Evolutionary conservation across 371 early-diverging fungal genomes (phyloP), one percentile per base, ranked within the genome.

Genomic region (Cokeromyces recurvatus): DNA sequence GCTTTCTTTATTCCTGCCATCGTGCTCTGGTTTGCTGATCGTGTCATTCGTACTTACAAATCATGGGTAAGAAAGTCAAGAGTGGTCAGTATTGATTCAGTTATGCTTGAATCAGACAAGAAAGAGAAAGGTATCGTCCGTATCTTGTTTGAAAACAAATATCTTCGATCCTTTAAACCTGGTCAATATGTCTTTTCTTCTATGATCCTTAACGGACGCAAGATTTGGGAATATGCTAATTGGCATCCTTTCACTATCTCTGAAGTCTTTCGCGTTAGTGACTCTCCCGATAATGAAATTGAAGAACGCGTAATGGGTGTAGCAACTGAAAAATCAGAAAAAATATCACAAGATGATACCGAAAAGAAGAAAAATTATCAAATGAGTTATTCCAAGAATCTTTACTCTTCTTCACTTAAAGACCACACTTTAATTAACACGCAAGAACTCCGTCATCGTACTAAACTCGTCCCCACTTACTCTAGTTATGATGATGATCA

Each of bases 231-330:
- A 17, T 58, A 55, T 21, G 51, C 56, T 7, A 63, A 70, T 32
- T 70, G 71, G 71, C 71, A 66, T 46, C 71, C 71, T 2, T 58
- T 66, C 45, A 70, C 71, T 4, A 57, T 70, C 22, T 70, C 71
- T 32, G 66, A 64, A 34, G 15, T 34, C 11, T 34, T 59, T 41
- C 56, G 59, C 25, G 32, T 36, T 10, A 40, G 31, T 19, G 11
- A 34, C 4, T 9, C 4, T 34, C 8, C 29, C 11, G 29, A 29
- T 11, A 11, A 29, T 5, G 29, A 29, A 29, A 11, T 29, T 5
- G 11, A 29, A 11, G 35, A 34, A n/a, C 14, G 4, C 4, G 35
- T 9, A 9, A n/a, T 34, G 7, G 35, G 14, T 34, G 29, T 29
- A 8, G 15, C 4, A 9, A n/a, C 5, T 11, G 35, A 34, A 4